Evolutionary conservation across 2,329 filamentous ascomycete species (phyloP), one percentile per base, ranked within the genome.

Genomic region (Hypoxylon sp.): DNA sequence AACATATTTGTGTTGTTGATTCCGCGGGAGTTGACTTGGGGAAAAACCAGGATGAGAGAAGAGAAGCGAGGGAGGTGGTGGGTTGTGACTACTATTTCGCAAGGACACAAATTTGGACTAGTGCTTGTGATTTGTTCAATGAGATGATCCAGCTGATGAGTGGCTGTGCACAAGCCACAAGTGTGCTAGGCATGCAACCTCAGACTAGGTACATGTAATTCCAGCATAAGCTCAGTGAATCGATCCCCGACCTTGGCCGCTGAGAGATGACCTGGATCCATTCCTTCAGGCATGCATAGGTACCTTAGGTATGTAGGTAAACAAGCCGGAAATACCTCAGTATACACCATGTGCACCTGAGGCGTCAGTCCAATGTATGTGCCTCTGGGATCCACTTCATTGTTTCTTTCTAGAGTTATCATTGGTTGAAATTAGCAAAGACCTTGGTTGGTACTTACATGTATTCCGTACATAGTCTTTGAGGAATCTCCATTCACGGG

Each of bases 1-100:
- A 52, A 71, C 72, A 73, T 74, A 71, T 71, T 72, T 72, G 61
- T 59, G 28, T 40, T 51, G 62, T 73, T 68, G 64, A 65, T 68
- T 65, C 46, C 61, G 64, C 18, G 30, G 48, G 14, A 42, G 66
- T 70, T 66, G 61, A 63, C 50, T 50, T 49, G 33, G 58, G 48
- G 50, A 59, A 64, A 46, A 56, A 46, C 40, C 32, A 55, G 53
- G 42, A 32, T 56, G 45, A 30, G 30, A 24, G 45, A 46, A 51
- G 49, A 54, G 20, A 36, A n/a, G n/a, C n/a, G 33, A 38, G 56
- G 32, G 38, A 30, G 16, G 11, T 24, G 30, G 54, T 58, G 48
- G 44, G 36, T 54, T 24, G 45, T 38, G 8, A 40, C 42, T 16
- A 38, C 36, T 32, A 28, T 16, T 61, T 48, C 30, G 49, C 30